Evolutionary conservation across 306 rosid species (phyloP).

Genomic region (Medicago truncatula): MtrunA17r5.0-ANR NC_053047.1:35278501-35279000

Average conservation of each 20-base stretch:
- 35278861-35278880: background rate
- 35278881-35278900: background rate
- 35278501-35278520: slow-evolving; percentile 59
- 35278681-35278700: slow-evolving; percentile 52
- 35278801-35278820: background rate
- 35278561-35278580: slow-evolving; percentile 66
- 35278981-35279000: background rate
- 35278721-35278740: slow-evolving; percentile 25
- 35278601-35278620: slow-evolving; percentile 51
- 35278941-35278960: background rate
- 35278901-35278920: background rate
- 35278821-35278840: background rate
- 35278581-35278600: slow-evolving; percentile 52
- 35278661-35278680: slow-evolving; percentile 59
- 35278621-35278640: slow-evolving; percentile 57
- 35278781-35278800: background rate
- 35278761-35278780: slow-evolving; percentile 6
- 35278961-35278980: background rate
- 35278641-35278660: slow-evolving; percentile 53
- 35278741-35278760: slow-evolving; percentile 13
- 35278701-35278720: slow-evolving; percentile 46
- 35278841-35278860: background rate
- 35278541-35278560: slow-evolving; percentile 62
- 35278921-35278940: background rate
- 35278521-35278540: slow-evolving; percentile 40